These are phyloP conservation scores for Trichoderma virens DNA, from an alignment of 495 filamentous ascomycete species.

Conservation along the genomic window DNA sequence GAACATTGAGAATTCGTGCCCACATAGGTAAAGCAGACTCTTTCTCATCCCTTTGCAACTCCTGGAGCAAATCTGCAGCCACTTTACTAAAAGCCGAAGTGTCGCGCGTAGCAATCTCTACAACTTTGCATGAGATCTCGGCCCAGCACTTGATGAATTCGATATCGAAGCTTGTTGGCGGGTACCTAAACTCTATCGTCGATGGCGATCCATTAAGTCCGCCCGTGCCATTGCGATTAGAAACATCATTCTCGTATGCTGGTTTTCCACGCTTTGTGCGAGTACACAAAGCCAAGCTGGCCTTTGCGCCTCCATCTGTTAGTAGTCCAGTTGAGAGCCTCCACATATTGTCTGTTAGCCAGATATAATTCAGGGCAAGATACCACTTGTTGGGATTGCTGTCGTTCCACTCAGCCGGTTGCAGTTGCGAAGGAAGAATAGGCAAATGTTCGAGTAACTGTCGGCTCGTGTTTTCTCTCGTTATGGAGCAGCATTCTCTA, in stretches of 20 bases:
- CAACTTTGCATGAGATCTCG: slow-evolving; percentile 27
- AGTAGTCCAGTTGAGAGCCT: neutral
- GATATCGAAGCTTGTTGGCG: neutral
- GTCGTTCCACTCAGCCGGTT: neutral
- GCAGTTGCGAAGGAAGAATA: neutral
- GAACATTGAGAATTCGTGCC: neutral
- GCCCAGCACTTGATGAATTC: neutral
- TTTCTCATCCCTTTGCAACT: neutral
- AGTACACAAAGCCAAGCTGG: neutral
- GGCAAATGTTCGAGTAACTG: neutral
- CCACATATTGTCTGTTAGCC: neutral
- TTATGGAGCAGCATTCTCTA: neutral
- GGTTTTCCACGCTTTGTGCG: neutral
- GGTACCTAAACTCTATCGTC: neutral
- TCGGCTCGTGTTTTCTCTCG: neutral
- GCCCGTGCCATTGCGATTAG: no score
- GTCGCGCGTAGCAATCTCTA: neutral
- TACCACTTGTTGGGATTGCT: neutral
- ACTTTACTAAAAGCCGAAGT: neutral
- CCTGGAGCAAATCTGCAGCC: neutral
- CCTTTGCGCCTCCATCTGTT: neutral
- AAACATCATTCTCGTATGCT: no score
- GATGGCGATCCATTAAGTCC: neutral
- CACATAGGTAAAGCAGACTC: neutral
- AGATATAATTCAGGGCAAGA: neutral